Evolutionary conservation across 495 filamentous ascomycete genomes (phyloP).

Genomic region (Physcia stellaris): DNA sequence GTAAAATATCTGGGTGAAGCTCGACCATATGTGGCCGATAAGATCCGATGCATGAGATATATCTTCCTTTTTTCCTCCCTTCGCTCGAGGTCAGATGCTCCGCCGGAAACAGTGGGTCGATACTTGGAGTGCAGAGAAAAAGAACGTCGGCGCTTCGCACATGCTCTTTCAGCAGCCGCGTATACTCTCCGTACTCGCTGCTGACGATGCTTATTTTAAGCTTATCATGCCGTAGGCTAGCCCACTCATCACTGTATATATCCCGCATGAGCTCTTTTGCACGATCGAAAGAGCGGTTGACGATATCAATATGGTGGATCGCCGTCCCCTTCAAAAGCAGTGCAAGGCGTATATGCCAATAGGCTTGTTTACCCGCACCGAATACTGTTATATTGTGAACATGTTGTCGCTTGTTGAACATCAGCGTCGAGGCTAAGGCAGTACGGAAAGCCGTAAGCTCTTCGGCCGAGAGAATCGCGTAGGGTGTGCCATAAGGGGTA

Average conservation of each 20-base stretch:
- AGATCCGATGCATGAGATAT: constrained; percentile 68
- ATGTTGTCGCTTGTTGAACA: constrained; percentile 54
- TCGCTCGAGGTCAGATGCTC: constrained; percentile 51
- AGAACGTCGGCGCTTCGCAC: constrained; percentile 61
- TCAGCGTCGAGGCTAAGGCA: constrained; percentile 62
- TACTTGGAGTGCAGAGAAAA: constrained; percentile 63
- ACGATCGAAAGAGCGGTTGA: constrained; percentile 58
- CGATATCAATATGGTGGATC: constrained; percentile 63
- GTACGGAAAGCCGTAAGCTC: constrained; percentile 90
- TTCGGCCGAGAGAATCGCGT: constrained; percentile 70
- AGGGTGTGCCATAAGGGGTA: constrained; percentile 48
- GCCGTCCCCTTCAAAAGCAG: constrained; percentile 58
- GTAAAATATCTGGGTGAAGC: constrained; percentile 60
- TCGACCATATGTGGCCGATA: constrained; percentile 82
- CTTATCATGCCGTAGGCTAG: constrained; percentile 39
- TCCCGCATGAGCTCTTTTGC: constrained; percentile 34
- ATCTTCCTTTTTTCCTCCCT: constrained; percentile 58
- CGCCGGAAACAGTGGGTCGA: constrained; percentile 47
- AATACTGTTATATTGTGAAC: constrained; percentile 71
- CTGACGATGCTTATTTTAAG: constrained; percentile 60
- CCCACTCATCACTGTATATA: constrained; percentile 38
- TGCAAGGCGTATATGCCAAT: constrained; percentile 82
- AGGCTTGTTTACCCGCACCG: constrained; percentile 81
- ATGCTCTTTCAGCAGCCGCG: constrained; percentile 48
- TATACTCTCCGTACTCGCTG: constrained; percentile 56